These are phyloP conservation scores for Termitomyces sp. DNA, from an alignment of 768 basidiomycete species.

Conservation along the genomic window DNA sequence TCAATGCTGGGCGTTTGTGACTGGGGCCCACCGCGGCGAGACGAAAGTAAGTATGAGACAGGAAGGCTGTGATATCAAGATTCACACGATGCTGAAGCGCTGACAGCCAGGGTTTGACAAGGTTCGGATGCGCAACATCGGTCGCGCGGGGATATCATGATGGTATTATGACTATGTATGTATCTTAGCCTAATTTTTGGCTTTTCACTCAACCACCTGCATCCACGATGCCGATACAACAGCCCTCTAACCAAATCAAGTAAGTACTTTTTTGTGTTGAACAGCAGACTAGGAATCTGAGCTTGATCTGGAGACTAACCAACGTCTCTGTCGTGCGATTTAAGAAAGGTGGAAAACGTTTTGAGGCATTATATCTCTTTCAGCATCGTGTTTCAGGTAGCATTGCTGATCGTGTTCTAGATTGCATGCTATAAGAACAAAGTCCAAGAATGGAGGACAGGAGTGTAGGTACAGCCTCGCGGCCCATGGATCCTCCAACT, in stretches of 20 bases:
- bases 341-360: slow-evolving; percentile 96
- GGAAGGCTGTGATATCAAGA: slow-evolving; percentile 4
- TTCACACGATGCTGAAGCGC: slow-evolving; percentile 13
- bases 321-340: slow-evolving; percentile 95
- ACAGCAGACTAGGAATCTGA: slow-evolving; percentile 2
- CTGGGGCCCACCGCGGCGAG: background rate
- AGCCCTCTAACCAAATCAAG: slow-evolving; percentile 92
- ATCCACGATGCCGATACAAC: slow-evolving; percentile 58
- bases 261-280: slow-evolving; percentile 21
- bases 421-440: slow-evolving; percentile 99
- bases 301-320: slow-evolving; percentile 62
- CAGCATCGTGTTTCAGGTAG: background rate
- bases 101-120: too few relatives aligned
- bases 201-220: slow-evolving; percentile 5
- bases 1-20: background rate
- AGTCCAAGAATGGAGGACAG: slow-evolving; percentile 93
- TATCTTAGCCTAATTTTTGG: background rate
- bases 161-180: slow-evolving; percentile 1
- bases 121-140: background rate
- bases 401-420: slow-evolving; percentile 27
- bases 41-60: slow-evolving; percentile 9
- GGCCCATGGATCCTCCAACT: background rate
- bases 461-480: slow-evolving; percentile 56
- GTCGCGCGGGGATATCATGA: background rate
- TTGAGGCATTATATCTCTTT: slow-evolving; percentile 59